Base-by-base conservation (phyloP, 805 yeast genomes). In the Vanderwaltozyma tropicalis region DNA sequence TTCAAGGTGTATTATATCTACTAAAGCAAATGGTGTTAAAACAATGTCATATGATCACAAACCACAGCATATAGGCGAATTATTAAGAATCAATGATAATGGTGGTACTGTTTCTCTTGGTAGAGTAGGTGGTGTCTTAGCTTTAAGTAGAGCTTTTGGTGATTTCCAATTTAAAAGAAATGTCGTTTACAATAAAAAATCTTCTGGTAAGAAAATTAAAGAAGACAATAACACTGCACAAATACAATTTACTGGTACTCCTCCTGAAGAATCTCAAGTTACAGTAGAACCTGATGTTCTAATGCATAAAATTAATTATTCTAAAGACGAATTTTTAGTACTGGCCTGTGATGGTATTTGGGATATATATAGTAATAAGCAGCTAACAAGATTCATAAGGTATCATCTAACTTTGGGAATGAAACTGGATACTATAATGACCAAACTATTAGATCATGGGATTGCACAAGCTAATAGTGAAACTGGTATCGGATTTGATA, bases 81-180 rank as follows among this genome's bases (percentile, higher is more conserved):
- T 81, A 58, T 77, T 92, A 29, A 69, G 98, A 54, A 89, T 89
- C 41, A 78, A 79, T 48, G 86, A 88, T 38, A 95, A 95, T 20
- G 96, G 97, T 40, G 97, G 96, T 3, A 84, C 77, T 49, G 96
- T 89, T 22, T 94, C 85, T 32, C 73, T 78, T 59, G 95, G 95
- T 39, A 74, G 98, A 61, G 97, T 89, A 35, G 92, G 92, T 58
- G 97, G 97, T 38, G 85, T 87, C 47, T 71, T 89, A 60, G 97
- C 97, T 0, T 68, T 89, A 45, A 80, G 94, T 36, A 71, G 97
- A 58, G 96, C 96, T 39, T 83, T 89, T 58, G 85, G 87, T 21
- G 88, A 81, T 60, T 81, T 80, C 50, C 64, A 64, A 31, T 73
- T 73, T 47, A 73, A 73, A 44, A 50, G 52, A 41, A 57, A 61